phyloP scores from a whole-genome alignment of 805 yeast species.

The Torulaspora indica region DNA sequence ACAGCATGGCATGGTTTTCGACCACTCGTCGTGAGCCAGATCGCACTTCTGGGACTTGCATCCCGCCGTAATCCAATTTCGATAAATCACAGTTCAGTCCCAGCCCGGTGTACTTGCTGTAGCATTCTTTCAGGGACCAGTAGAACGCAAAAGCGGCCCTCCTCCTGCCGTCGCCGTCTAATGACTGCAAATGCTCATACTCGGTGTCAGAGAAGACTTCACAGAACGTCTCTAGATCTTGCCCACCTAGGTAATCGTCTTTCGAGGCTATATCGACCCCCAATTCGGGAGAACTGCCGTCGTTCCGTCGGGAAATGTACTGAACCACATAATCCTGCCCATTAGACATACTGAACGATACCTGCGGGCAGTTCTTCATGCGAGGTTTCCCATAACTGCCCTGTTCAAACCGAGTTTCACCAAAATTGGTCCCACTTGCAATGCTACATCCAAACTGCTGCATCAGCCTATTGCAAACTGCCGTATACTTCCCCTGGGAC shows the following conservation, averaged over 20 bases:
- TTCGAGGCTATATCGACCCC: constrained; percentile 49
- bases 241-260: constrained; percentile 25
- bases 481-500: constrained; percentile 34
- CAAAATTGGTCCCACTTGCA: constrained; percentile 16
- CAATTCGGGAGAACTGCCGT: constrained; percentile 24
- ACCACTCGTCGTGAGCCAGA: constrained; percentile 9
- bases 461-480: constrained; percentile 45
- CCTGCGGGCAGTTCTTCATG: constrained; percentile 22
- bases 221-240: constrained; percentile 36
- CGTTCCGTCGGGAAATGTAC: constrained; percentile 38
- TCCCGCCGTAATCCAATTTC: constrained; percentile 30
- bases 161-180: constrained; percentile 17
- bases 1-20: constrained; percentile 13
- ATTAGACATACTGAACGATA: constrained; percentile 56
- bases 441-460: constrained; percentile 41
- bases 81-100: constrained; percentile 46
- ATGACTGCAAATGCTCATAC: constrained; percentile 28
- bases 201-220: constrained; percentile 44
- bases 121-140: constrained; percentile 82
- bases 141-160: constrained; percentile 46
- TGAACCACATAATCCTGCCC: constrained; percentile 46
- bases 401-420: constrained; percentile 27
- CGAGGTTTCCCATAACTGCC: constrained; percentile 57
- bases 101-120: constrained; percentile 59
- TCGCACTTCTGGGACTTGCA: neutral